Base-by-base conservation (phyloP, 2,329 filamentous ascomycete genomes). In the Cladophialophora carrionii region DNA sequence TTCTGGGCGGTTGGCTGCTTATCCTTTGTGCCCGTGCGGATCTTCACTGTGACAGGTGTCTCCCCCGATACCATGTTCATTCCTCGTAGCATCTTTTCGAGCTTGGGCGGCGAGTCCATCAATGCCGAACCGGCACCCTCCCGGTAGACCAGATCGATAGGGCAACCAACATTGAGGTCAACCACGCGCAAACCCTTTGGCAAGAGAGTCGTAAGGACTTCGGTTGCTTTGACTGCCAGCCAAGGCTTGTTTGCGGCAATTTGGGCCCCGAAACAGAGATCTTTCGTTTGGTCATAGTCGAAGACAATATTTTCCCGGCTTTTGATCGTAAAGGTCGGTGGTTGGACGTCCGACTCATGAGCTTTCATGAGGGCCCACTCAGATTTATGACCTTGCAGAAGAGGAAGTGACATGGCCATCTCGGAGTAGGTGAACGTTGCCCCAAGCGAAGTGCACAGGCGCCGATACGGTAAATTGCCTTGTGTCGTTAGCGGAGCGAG, bases 311-410 rank as follows among this genome's bases (percentile, higher is more conserved):
- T 79, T 24, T 79, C 79, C 43, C 77, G 74, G 43, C 61, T 57
- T 34, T 68, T 70, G 1, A 84, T 81, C 1, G 81, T 83, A 73
- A 91, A 88, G 41, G 84, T 85, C 20, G 94, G 94, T 26, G 92
- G 86, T 24, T 80, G 78, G 20, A 89, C 82, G 77, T 99, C 95
- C 6, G 88, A 90, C 75, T 92, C 88, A 75, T 99, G 95, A 2
- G 91, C 91, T 77, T 95, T 96, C 83, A 98, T 87, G 62, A 99
- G 82, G 22, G 95, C 92, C 95, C 95, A 99, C 80, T 99, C 95
- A 1, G 88, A 84, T 78, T 94, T 96, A 69, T 90, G 87, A 41
- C 95, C 95, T 77, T 97, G 92, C 5, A 99, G 84, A 49, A 99
- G 80, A 9, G 94, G 93, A 77, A 96, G 81, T 31, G 91, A 88